Percentiles rank a stretch among this genome's conserved stretches.
Evolutionary conservation across 306 rosid species (phyloP).

Genomic region (Glycine soja): DNA sequence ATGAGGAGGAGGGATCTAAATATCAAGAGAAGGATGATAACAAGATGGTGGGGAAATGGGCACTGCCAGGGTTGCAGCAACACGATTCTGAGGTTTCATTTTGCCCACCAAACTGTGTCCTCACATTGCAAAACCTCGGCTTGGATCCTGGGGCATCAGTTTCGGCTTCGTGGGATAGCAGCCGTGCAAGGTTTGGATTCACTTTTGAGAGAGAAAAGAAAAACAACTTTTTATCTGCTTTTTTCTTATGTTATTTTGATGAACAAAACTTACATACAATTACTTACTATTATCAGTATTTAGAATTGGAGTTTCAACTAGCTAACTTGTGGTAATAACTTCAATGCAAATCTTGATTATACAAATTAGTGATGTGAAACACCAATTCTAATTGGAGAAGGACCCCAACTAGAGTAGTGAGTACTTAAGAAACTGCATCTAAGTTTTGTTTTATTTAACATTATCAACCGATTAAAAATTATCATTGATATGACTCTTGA

Average conservation of each 20-base stretch:
- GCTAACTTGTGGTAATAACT: no score
- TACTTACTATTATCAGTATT: no score
- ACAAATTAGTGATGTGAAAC: no score
- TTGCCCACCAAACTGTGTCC: slow-evolving; percentile 43
- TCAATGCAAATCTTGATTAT: no score
- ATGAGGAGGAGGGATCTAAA: no score
- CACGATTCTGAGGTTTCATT: slow-evolving; percentile 57
- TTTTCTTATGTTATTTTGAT: neutral
- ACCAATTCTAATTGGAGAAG: no score
- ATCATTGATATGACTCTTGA: neutral
- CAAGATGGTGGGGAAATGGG: slow-evolving; percentile 55
- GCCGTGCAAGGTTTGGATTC: slow-evolving; percentile 64
- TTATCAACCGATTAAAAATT: no score
- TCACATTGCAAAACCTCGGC: slow-evolving; percentile 78
- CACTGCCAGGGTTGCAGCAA: slow-evolving; percentile 67
- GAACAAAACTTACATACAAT: neutral
- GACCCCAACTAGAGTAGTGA: no score
- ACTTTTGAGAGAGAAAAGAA: no score
- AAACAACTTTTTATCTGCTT: no score
- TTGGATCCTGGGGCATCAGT: slow-evolving; percentile 61
- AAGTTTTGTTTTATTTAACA: no score
- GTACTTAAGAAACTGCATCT: neutral
- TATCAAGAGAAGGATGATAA: neutral
- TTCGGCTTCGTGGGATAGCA: slow-evolving; percentile 82
- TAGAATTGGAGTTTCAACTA: no score